phyloP scores from a whole-genome alignment of 1,284 basidiomycete species.

The Coniferiporia weirii region DNA sequence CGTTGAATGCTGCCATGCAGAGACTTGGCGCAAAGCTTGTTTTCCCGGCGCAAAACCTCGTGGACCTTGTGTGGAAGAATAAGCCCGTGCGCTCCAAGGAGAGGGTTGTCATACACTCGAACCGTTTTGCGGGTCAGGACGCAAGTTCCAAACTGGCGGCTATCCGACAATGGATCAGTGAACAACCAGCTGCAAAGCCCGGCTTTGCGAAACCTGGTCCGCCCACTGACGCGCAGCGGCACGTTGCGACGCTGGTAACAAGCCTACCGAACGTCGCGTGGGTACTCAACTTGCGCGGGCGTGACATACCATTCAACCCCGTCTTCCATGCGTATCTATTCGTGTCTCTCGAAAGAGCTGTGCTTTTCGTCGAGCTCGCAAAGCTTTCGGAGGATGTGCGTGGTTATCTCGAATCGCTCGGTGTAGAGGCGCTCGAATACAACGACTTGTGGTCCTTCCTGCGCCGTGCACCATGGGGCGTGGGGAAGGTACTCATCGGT shows the following conservation, averaged over 20 bases:
- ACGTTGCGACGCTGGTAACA: constrained; percentile 62
- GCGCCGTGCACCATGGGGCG: constrained; percentile 66
- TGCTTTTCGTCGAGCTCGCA: constrained; percentile 64
- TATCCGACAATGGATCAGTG: constrained; percentile 57
- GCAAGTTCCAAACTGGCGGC: constrained; percentile 52
- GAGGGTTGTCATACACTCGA: constrained; percentile 68
- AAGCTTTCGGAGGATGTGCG: constrained; percentile 54
- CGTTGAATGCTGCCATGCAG: constrained; percentile 52
- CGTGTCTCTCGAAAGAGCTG: constrained; percentile 51
- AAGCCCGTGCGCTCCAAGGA: constrained; percentile 66
- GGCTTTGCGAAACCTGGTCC: constrained; percentile 52
- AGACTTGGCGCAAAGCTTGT: constrained; percentile 54
- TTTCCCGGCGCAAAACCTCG: constrained; percentile 73
- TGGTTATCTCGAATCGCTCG: constrained; percentile 54
- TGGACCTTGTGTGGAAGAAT: constrained; percentile 81
- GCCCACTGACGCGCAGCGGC: constrained; percentile 56
- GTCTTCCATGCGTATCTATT: constrained; percentile 84
- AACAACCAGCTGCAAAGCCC: constrained; percentile 54
- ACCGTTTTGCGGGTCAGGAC: constrained; percentile 37
- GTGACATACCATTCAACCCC: constrained; percentile 84
- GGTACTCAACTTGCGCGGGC: constrained; percentile 78
- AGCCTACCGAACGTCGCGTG: constrained; percentile 66
- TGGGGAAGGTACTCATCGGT: constrained; percentile 69
- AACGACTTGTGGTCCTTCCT: constrained; percentile 82
- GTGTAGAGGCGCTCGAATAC: constrained; percentile 61